A percentile compares a stretch with the other conserved stretches of the same genome.
Evolutionary conservation across 2,329 filamentous ascomycete genomes (phyloP).

Genomic region (Aureobasidium subglaciale): DNA sequence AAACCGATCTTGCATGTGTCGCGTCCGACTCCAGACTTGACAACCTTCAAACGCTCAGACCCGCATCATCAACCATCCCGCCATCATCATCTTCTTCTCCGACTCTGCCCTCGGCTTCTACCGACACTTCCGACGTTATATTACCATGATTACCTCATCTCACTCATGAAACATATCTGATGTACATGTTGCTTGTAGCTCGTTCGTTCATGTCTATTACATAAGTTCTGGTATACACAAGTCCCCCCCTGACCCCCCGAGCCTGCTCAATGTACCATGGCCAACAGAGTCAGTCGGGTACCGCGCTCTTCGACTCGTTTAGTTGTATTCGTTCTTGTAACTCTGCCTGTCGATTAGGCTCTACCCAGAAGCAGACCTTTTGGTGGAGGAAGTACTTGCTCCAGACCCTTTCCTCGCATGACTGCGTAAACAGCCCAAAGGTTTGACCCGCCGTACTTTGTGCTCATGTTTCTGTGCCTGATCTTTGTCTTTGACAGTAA

Average conservation of each 20-base stretch:
- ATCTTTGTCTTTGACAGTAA: neutral
- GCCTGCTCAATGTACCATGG: no score
- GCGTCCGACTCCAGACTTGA: slow-evolving; percentile 2
- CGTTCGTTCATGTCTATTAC: no score
- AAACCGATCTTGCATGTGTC: slow-evolving; percentile 10
- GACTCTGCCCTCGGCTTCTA: slow-evolving; percentile 5
- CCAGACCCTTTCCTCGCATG: neutral
- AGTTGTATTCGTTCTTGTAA: no score
- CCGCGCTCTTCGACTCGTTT: no score
- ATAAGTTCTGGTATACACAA: no score
- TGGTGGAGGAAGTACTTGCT: neutral
- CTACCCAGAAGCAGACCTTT: neutral
- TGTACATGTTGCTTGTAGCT: no score
- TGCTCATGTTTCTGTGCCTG: neutral
- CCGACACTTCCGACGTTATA: neutral
- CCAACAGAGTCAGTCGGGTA: no score
- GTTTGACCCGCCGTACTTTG: neutral
- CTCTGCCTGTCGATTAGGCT: neutral
- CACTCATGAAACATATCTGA: no score
- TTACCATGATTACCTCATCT: neutral
- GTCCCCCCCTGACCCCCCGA: no score
- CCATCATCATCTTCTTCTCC: neutral
- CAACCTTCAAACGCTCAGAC: slow-evolving; percentile 1
- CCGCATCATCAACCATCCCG: slow-evolving; percentile 7
- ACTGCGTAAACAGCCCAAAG: neutral